Conservation (phyloP, 805 yeast species). For the Pichia kluyveri region DNA sequence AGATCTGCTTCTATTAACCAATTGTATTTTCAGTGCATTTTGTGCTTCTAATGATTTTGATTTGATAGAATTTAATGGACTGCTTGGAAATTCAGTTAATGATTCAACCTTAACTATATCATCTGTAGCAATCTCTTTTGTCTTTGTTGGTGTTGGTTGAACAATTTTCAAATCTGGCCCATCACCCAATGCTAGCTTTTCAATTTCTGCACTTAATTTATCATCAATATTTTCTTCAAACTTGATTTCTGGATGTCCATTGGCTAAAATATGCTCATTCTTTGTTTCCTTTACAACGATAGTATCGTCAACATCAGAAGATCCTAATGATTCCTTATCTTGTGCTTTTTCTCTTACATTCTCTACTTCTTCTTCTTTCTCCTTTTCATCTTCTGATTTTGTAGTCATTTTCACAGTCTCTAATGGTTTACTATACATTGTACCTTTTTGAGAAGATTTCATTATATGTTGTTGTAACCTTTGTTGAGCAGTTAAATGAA, state of each 20-base stretch:
- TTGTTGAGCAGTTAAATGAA: conserved; percentile 26
- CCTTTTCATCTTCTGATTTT: conserved; percentile 4
- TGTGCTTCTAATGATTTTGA: conserved; percentile 14
- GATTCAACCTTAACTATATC: background rate
- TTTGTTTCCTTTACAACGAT: too few relatives aligned
- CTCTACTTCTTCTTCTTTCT: background rate
- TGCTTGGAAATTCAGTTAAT: conserved; percentile 14
- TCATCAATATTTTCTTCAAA: too few relatives aligned
- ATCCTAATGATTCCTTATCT: background rate
- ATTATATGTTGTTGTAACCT: conserved; percentile 28
- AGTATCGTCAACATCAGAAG: background rate
- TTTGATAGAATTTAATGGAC: conserved; percentile 25
- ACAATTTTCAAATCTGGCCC: background rate
- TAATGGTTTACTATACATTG: conserved; percentile 20
- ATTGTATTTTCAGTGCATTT: conserved; percentile 9
- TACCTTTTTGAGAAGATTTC: conserved; percentile 24
- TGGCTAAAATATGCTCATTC: too few relatives aligned
- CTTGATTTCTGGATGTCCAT: too few relatives aligned
- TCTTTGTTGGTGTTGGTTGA: background rate
- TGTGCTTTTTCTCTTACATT: background rate
- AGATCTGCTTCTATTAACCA: conserved; percentile 20
- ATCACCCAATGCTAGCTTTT: background rate
- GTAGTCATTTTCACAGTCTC: conserved; percentile 13
- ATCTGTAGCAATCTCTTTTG: background rate
- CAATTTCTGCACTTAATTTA: background rate